Percentiles rank a stretch among this genome's conserved stretches.
phyloP scores from a whole-genome alignment of 164 flowering plant genomes.

The Santalum album region DNA sequence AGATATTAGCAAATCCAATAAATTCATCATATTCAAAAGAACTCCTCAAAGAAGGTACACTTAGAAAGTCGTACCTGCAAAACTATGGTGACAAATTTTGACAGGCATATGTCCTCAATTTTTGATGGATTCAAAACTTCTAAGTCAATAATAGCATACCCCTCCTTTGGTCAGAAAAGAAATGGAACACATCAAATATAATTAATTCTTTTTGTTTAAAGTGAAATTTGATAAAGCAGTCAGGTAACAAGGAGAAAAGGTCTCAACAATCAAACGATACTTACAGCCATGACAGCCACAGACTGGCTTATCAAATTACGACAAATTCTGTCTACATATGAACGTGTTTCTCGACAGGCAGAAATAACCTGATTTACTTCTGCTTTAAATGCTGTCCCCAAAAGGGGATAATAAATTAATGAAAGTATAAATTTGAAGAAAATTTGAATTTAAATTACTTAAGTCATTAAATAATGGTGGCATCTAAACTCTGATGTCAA shows the following conservation, averaged over 20 bases:
- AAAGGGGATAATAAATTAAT: neutral
- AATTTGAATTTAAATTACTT: too few species aligned
- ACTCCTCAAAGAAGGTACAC: neutral
- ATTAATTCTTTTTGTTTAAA: neutral
- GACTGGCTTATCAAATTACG: slow-evolving; percentile 35
- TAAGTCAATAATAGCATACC: slow-evolving; percentile 77
- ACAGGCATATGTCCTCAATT: slow-evolving; percentile 48
- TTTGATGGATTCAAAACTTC: slow-evolving; percentile 41
- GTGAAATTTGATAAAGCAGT: neutral
- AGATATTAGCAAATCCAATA: neutral
- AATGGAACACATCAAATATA: neutral
- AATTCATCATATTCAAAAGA: neutral
- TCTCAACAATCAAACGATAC: slow-evolving; percentile 15
- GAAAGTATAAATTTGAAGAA: too few species aligned
- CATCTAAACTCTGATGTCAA: neutral
- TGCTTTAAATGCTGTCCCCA: slow-evolving; percentile 4
- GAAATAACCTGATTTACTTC: slow-evolving; percentile 63
- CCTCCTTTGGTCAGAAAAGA: slow-evolving; percentile 44
- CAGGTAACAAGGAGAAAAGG: neutral
- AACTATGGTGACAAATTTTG: slow-evolving; percentile 55
- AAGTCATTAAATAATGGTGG: too few species aligned
- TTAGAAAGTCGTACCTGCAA: slow-evolving; percentile 49
- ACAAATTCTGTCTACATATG: slow-evolving; percentile 54
- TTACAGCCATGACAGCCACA: slow-evolving; percentile 56
- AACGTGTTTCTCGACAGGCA: slow-evolving; percentile 62